phyloP scores from a whole-genome alignment of 202 grass and related monocot species.

The Miscanthus sacchariflorus region DNA sequence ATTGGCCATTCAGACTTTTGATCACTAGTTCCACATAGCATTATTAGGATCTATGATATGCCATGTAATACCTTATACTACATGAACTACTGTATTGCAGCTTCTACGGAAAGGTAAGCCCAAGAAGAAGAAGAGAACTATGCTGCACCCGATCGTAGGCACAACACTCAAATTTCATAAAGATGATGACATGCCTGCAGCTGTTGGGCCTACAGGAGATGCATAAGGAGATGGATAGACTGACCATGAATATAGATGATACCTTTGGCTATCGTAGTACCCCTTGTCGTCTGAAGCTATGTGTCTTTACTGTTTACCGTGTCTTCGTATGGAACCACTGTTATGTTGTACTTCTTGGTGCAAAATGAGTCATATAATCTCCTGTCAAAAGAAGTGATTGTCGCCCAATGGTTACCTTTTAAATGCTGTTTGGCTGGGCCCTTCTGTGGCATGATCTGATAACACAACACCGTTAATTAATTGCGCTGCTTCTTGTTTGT shows the following conservation, averaged over 20 bases:
- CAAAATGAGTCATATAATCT: not conserved
- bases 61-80: not conserved
- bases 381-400: not conserved
- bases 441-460: not conserved
- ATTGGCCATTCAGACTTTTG: not conserved
- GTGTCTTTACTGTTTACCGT: not conserved
- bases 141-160: not conserved
- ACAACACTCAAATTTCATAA: conserved; percentile 15
- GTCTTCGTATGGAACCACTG: not conserved
- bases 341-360: not conserved
- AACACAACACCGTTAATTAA: not conserved
- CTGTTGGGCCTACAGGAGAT: not conserved
- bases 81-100: not conserved
- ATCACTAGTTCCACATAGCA: not conserved
- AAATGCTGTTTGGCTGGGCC: not conserved
- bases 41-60: not conserved
- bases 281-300: not conserved
- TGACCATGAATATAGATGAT: not conserved
- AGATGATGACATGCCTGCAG: conserved; percentile 12
- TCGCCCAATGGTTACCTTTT: not conserved
- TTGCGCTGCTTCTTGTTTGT: not conserved
- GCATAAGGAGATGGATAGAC: not conserved
- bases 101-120: not conserved
- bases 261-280: not conserved
- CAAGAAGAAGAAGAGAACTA: conserved; percentile 17